These are phyloP conservation scores for Ogataea allantospora DNA, from an alignment of 805 yeast species.

Conservation along the genomic window DNA sequence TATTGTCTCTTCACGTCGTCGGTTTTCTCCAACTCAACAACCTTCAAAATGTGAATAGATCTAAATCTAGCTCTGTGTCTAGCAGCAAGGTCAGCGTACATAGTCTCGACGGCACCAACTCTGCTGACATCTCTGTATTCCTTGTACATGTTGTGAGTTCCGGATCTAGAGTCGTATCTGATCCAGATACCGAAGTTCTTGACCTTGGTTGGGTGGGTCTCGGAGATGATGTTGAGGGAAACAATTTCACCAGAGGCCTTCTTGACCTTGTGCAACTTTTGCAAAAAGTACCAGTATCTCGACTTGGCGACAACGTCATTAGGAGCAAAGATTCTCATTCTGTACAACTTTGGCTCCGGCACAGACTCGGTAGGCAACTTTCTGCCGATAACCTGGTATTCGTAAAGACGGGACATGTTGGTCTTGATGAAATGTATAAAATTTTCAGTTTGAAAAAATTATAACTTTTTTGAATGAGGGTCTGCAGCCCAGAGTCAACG, in stretches of 20 bases:
- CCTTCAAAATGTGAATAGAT: constrained; percentile 98
- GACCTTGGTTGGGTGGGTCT: constrained; percentile 97
- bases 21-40: constrained; percentile 96
- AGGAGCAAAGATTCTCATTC: constrained; percentile 99
- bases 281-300: constrained; percentile 99
- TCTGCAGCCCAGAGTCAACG: constrained; percentile 2
- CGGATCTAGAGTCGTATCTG: constrained; percentile 99
- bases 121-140: constrained; percentile 99
- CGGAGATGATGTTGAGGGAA: constrained; percentile 85
- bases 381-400: constrained; percentile 99
- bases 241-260: constrained; percentile 99
- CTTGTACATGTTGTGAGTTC: constrained; percentile 99
- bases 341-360: constrained; percentile 99
- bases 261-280: constrained; percentile 99
- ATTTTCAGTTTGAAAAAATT: constrained; percentile 11
- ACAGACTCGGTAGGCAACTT: constrained; percentile 98
- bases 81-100: constrained; percentile 99
- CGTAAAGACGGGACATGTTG: constrained; percentile 85
- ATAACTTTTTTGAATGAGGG: constrained; percentile 10
- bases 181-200: constrained; percentile 99
- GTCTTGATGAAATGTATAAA: constrained; percentile 22
- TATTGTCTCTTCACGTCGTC: constrained; percentile 99
- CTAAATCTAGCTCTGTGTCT: constrained; percentile 99
- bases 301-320: constrained; percentile 99
- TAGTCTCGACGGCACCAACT: constrained; percentile 96